Conservation (phyloP, 2,329 filamentous ascomycete species). For the Cadophora sp. region DNA sequence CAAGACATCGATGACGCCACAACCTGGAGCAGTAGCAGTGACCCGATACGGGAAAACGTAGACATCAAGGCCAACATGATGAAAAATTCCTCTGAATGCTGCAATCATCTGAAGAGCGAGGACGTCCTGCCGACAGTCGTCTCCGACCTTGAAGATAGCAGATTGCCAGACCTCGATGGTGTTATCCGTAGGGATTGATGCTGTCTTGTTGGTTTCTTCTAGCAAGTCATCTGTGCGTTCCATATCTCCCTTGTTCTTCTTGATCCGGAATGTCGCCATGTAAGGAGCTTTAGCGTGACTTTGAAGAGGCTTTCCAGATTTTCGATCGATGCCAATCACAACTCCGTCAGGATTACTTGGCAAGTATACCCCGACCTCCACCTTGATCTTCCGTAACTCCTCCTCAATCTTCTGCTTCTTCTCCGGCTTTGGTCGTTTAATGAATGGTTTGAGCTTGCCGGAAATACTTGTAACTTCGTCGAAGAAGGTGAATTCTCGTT, state of each 20-base stretch:
- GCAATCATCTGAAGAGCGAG: constrained; percentile 97
- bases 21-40: constrained; percentile 94
- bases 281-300: constrained; percentile 98
- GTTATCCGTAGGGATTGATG: constrained; percentile 50
- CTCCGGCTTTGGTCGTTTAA: constrained; percentile 90
- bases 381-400: constrained; percentile 94
- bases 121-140: constrained; percentile 97
- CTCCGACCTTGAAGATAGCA: constrained; percentile 99
- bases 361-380: constrained; percentile 96
- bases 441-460: constrained; percentile 91
- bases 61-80: constrained; percentile 91
- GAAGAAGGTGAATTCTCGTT: constrained; percentile 97
- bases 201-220: constrained; percentile 53
- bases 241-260: constrained; percentile 70
- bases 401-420: constrained; percentile 99
- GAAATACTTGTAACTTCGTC: constrained; percentile 95
- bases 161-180: constrained; percentile 98
- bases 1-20: constrained; percentile 96
- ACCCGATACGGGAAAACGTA: constrained; percentile 98
- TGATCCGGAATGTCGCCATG: constrained; percentile 98
- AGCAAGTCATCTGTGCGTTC: constrained; percentile 60
- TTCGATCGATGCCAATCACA: constrained; percentile 96
- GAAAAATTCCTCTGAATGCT: constrained; percentile 96
- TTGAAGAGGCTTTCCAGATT: constrained; percentile 96
- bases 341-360: constrained; percentile 97